Evolutionary conservation across 169 alveolate species (phyloP).

Genomic region (Plasmodium sp.): DNA sequence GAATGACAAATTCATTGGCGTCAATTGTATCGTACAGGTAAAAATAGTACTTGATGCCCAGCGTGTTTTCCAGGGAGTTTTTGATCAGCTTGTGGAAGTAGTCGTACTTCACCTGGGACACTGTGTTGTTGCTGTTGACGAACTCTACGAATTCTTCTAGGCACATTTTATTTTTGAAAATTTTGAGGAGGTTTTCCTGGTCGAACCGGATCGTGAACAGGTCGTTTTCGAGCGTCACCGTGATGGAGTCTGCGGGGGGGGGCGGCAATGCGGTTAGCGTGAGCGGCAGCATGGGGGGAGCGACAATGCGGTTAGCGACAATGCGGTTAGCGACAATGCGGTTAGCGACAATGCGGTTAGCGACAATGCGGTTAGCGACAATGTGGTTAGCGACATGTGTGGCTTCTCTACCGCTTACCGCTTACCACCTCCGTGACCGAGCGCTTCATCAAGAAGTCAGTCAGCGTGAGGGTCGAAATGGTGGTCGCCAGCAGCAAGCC

Average conservation of each 20-base stretch:
- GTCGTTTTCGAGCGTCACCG: constrained; percentile 48
- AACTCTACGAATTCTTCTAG: constrained; percentile 50
- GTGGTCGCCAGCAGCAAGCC: constrained; percentile 53
- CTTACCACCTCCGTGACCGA: neutral
- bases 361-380: neutral
- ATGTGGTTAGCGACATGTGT: neutral
- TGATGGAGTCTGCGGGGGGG: constrained; percentile 10
- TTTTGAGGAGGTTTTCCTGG: constrained; percentile 46
- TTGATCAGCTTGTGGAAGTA: constrained; percentile 40
- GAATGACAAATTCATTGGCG: constrained; percentile 85
- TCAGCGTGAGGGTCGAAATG: constrained; percentile 51
- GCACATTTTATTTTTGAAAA: constrained; percentile 40
- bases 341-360: neutral
- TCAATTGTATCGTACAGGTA: constrained; percentile 84
- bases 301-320: neutral
- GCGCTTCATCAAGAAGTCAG: constrained; percentile 65
- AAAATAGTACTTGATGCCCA: constrained; percentile 83
- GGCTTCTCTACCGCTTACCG: constrained; percentile 3
- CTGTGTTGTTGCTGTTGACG: constrained; percentile 9
- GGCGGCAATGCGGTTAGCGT: neutral
- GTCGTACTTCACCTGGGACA: constrained; percentile 18
- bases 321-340: neutral
- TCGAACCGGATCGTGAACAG: constrained; percentile 62
- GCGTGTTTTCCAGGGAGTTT: constrained; percentile 62
- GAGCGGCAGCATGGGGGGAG: neutral